Base-by-base conservation (phyloP, 176 grass and related monocot genomes). In the Pontederia paniculata region DNA sequence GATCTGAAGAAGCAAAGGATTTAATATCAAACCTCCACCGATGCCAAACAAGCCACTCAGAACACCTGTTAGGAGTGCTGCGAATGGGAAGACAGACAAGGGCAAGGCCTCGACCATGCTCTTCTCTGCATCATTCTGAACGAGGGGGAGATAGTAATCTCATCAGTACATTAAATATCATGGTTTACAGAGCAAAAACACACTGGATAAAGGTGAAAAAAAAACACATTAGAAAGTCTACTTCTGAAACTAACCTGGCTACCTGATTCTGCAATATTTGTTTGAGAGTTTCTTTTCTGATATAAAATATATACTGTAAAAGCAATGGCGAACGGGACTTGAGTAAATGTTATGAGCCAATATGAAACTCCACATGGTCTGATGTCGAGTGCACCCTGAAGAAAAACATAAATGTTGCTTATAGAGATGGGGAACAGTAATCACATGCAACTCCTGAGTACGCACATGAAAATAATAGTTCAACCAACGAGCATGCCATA, bases 31-130 rank as follows among this genome's bases (percentile, higher is more conserved):
- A 0, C 85, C 85, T 19, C 90, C 90, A 3, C 90, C 85, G 22
- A 95, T 89, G 57, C 85, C 90, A 43, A 96, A 96, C 55, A 96
- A 77, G 50, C 90, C 85, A 42, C 90, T 86, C 16, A 96, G 66
- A 64, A 55, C 71, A 6, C 90, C 90, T 0, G 90, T 89, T 67
- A 86, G 69, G 12, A 96, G 71, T 0, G 82, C 85, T 2, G 63
- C 76, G 4, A 75, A 13, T 5, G 85, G 78, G 52, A 96, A 75
- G 9, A 69, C 25, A 21, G 78, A 46, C 25, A 60, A 42, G 0
- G 82, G 64, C 55, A 96, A 63, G 12, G 63, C 52, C 25, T 81
- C 60, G 14, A 21, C 57, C 28, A 50, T 63, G 10, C 55, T 12
- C 44, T 31, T 62, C 5, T 2, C 28, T 5, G 28, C 28, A 37